Evolutionary conservation across 495 filamentous ascomycete genomes (phyloP).

Genomic region (Astrothelium subdiscretum): DNA sequence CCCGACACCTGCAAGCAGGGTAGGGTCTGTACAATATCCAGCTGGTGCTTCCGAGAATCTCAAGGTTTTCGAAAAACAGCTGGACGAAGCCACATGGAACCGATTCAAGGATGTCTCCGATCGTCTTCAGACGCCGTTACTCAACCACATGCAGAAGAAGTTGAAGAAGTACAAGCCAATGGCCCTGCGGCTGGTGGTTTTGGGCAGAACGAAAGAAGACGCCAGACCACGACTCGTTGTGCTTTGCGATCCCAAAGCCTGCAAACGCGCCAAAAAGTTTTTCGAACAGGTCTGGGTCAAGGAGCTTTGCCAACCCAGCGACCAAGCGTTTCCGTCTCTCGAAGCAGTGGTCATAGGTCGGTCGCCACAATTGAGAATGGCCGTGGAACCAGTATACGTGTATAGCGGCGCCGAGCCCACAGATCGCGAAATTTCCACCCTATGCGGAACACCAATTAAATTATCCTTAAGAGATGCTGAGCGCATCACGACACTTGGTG

Average conservation of each 20-base stretch:
- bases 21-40: not conserved
- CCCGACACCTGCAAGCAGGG: not conserved
- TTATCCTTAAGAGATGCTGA: not conserved
- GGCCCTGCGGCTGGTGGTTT: conserved; percentile 14
- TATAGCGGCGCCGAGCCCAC: conserved; percentile 2
- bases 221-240: conserved; percentile 21
- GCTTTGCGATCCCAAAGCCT: conserved; percentile 9
- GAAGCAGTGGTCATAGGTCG: conserved; percentile 9
- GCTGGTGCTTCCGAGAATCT: not conserved
- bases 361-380: conserved; percentile 5
- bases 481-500: conserved; percentile 14
- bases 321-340: conserved; percentile 10
- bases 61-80: conserved; percentile 10
- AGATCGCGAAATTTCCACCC: not conserved
- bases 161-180: conserved; percentile 5
- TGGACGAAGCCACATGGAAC: conserved; percentile 10
- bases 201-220: conserved; percentile 14
- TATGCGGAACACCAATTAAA: conserved; percentile 2
- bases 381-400: not conserved
- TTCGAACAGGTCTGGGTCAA: conserved; percentile 16
- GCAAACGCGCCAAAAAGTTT: conserved; percentile 15
- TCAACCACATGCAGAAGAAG: conserved; percentile 7
- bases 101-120: conserved; percentile 22
- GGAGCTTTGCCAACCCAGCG: conserved; percentile 11
- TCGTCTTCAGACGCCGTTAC: conserved; percentile 10